Base-by-base conservation (phyloP, 2,329 filamentous ascomycete genomes). In the Botrytis medusae region DNA sequence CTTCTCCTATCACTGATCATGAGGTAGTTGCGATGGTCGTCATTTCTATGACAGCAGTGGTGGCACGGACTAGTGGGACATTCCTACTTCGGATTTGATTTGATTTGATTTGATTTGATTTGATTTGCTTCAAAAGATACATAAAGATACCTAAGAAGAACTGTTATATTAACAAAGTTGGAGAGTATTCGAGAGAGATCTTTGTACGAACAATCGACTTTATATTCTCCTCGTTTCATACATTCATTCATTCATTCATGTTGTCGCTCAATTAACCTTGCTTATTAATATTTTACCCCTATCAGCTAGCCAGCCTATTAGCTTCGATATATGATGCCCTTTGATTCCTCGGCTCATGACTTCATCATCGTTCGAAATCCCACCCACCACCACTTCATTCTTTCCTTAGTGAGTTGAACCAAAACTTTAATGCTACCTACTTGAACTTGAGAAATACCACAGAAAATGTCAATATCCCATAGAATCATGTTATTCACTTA, bases 301-400 rank as follows among this genome's bases (percentile, higher is more conserved):
- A 64, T 64, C 48, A 51, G 25, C 48, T 5, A 51, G 10, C 10
- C 48, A n/a, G 57, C 29, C 20, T 32, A 60, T 60, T 22, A 22
- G 57, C 29, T 60, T 12, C 18, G 57, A 60, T 60, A 37, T 22
- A 8, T 14, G 61, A 6, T 46, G 61, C 40, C n/a, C n/a, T 64
- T 46, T 46, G 16, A 18, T 64, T 46, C 32, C 61, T 64, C 61
- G 61, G 40, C 40, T 64, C 40, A 64, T 64, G 61, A 64, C 61
- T 64, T 64, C 61, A 25, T 64, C 40, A 64, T 29, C n/a, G 16
- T 64, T 46, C 61, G 29, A 64, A 32, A 46, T 12, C n/a, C 25
- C 32, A 57, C 16, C 42, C 42, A 44, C 42, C 57, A 59, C 37
- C 61, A 63, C 37, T 60, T 60, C 57, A 32, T 42, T 42, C 61